These are phyloP conservation scores for Coemansia umbellata DNA, from an alignment of 192 early-diverging fungal species.

Conservation along the genomic window DNA sequence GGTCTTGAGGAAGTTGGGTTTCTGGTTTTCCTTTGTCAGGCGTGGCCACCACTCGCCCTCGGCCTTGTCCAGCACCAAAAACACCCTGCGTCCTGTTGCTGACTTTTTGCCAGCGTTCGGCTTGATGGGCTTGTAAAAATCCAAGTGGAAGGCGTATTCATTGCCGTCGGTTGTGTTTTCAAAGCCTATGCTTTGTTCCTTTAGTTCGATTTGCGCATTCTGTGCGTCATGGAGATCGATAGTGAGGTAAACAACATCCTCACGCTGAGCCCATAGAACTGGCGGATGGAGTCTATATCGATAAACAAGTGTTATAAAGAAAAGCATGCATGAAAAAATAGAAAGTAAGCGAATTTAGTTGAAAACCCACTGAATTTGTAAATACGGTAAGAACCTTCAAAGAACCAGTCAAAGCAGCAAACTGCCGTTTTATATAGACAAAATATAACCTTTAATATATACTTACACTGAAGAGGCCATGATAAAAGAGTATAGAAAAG, in stretches of 20 bases:
- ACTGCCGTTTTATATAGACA: too few relatives aligned
- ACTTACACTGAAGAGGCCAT: conserved; percentile 22
- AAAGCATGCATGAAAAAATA: neutral
- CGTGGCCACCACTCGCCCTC: conserved; percentile 80
- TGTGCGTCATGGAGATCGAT: conserved; percentile 71
- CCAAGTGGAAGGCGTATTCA: conserved; percentile 68
- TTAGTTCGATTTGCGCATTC: conserved; percentile 33
- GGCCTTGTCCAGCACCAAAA: conserved; percentile 72
- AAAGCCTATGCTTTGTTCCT: conserved; percentile 50
- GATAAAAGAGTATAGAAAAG: too few relatives aligned
- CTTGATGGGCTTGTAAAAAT: conserved; percentile 70
- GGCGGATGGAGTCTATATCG: conserved; percentile 56
- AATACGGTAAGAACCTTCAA: neutral
- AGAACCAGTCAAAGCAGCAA: too few relatives aligned
- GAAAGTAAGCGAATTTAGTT: too few relatives aligned
- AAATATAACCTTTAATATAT: too few relatives aligned
- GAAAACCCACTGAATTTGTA: too few relatives aligned
- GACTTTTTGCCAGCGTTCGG: conserved; percentile 67
- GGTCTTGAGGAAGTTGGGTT: conserved; percentile 78
- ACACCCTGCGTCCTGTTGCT: conserved; percentile 60
- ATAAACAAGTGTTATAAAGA: neutral
- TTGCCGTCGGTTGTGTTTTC: conserved; percentile 59
- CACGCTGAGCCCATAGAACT: conserved; percentile 90
- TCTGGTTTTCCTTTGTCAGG: conserved; percentile 63
- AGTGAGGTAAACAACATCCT: conserved; percentile 77